Conservation (phyloP, 2,329 filamentous ascomycete genomes). For the Talaromyces sp. region DNA sequence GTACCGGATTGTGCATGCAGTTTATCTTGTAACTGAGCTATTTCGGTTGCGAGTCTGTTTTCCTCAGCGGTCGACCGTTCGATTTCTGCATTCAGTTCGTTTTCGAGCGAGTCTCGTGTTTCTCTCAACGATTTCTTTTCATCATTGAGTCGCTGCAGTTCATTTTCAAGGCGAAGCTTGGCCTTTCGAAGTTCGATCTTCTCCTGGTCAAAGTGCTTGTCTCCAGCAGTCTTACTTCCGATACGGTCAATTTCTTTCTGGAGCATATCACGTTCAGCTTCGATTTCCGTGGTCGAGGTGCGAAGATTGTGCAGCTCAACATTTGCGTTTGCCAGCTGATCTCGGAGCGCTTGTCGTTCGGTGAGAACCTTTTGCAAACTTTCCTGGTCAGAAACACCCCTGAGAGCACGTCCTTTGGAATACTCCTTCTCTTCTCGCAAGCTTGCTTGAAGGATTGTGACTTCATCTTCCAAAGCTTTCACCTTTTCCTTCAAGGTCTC, state of each 20-base stretch:
- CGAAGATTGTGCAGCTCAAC: conserved; percentile 57
- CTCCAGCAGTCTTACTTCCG: conserved; percentile 53
- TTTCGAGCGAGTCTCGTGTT: conserved; percentile 56
- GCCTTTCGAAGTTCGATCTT: conserved; percentile 62
- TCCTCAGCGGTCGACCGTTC: conserved; percentile 63
- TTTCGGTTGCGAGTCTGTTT: conserved; percentile 49
- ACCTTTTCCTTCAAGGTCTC: conserved; percentile 60
- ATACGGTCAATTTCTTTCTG: conserved; percentile 54
- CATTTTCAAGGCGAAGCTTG: conserved; percentile 63
- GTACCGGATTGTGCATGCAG: conserved; percentile 34
- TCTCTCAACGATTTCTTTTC: conserved; percentile 56
- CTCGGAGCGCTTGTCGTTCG: conserved; percentile 61
- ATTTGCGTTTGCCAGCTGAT: conserved; percentile 55
- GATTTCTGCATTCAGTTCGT: conserved; percentile 60
- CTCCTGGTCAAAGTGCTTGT: conserved; percentile 61
- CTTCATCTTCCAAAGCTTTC: conserved; percentile 66
- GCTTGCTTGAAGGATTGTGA: conserved; percentile 65
- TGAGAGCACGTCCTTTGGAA: conserved; percentile 52
- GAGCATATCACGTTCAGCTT: conserved; percentile 63
- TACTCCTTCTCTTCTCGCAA: conserved; percentile 62
- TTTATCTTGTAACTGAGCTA: conserved; percentile 49
- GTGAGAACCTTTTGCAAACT: conserved; percentile 49
- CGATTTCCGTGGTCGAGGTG: conserved; percentile 51
- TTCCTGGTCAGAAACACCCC: conserved; percentile 55
- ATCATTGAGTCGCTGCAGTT: conserved; percentile 59